Evolutionary conservation across 2,329 filamentous ascomycete genomes (phyloP), one percentile per base, ranked within the genome.

Genomic region (Emydomyces testavorans): DNA sequence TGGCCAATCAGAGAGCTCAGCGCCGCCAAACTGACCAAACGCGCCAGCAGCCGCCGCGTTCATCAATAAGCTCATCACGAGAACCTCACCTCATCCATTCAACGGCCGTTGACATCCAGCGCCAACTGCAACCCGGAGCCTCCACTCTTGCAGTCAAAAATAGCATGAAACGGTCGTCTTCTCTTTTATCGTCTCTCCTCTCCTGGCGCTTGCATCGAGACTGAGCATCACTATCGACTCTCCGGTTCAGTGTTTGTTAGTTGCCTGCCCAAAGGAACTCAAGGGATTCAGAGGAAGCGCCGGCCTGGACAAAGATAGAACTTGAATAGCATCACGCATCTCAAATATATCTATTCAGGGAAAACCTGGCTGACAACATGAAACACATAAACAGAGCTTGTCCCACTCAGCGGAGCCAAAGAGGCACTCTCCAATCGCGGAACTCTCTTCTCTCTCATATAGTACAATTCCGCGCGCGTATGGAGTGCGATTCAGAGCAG

Each of bases 1-100:
- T 6, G 43, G 39, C 49, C 51, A 51, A 53, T 51, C 35, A 50
- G 32, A 23, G 32, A 26, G 46, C 42, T 48, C 26, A 34, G 26
- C 46, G 43, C 46, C 38, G 18, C 18, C 29, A 37, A 43, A 20
- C 36, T 11, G 15, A 16, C 29, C 41, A 37, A 34, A 52, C 50
- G 46, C 50, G 50, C 46, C 36, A n/a, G 29, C 15, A 43, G 31
- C 47, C 31, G 34, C 48, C 35, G 43, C 36, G 44, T 35, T 11
- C 23, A 39, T 45, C 32, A 28, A 7, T 23, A 15, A 20, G 10
- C 28, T 18, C 23, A 15, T 6, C 23, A 5, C 18, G 10, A 15
- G 20, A 38, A 34, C 29, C 10, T 36, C 45, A 40, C 16, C 39
- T 37, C 43, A 31, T 37, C 44, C 43, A 42, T 43, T 42, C 36